Base-by-base conservation (phyloP, 179 eudicot species). In the Patellifolia procumbens region DNA sequence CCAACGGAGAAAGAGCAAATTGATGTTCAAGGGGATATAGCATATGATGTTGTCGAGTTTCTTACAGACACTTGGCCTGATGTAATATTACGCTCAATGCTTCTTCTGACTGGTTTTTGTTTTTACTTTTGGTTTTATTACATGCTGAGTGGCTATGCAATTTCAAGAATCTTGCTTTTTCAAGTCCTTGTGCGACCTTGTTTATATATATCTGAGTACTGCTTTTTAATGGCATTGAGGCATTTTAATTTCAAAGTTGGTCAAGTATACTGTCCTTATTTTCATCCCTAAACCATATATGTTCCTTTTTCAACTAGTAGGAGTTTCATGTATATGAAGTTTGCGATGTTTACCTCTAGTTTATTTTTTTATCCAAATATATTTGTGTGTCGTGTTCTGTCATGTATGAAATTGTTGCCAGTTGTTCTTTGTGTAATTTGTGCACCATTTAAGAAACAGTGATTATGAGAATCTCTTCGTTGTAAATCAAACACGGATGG, bases 1-100 rank as follows among this genome's bases (percentile, higher is more conserved):
- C 97, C 98, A 55, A 95, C 99, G 26, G 97, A 93, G 20, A 95
- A 95, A 83, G 99, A 95, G 85, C 98, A 95, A 75, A 90, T 93
- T 82, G 98, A 95, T 82, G 98, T 95, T 74, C 98, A 95, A 88
- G 98, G 99, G 85, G 99, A 95, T 81, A 95, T 95, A 78, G 78
- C 98, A 26, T 93, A 86, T 76, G 98, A 95, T 74, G 81, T 95
- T 55, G 98, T 93, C 81, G 98, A 91, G 60, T 93, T 95, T 81
- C 89, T 95, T 62, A 93, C 98, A 34, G 97, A 91, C 28, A 91
- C 94, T 72, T 95, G 98, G 97, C 89, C 87, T 56, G 99, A 90
- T 87, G 99, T 95, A 91, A 89, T 76, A 69, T 65, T n/a, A 67
- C 61, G 13, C 29, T 76, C 56, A 29, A 43, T 20, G 1, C 31